Conservation (phyloP, 2,329 filamentous ascomycete species). For the Parascedosporium putredinis region DNA sequence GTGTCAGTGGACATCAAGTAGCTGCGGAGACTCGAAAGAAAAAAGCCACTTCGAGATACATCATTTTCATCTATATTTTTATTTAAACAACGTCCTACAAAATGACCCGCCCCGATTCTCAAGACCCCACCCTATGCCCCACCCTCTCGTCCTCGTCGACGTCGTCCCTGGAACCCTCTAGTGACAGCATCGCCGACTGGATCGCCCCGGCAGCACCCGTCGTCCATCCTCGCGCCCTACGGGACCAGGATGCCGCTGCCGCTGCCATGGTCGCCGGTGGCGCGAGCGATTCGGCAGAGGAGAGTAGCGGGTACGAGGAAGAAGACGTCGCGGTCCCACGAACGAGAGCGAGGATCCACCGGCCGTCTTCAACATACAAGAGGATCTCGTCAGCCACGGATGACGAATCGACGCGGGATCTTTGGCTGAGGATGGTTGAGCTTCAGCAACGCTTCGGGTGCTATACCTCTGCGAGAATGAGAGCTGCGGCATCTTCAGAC, state of each 20-base stretch:
- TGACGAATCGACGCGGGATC: constrained; percentile 14
- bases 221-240: not conserved
- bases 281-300: not conserved
- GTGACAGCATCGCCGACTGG: not conserved
- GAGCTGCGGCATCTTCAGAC: constrained; percentile 32
- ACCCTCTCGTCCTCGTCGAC: not conserved
- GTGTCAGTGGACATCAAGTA: too few species aligned
- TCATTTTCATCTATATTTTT: too few species aligned
- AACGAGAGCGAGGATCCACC: not conserved
- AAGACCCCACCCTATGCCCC: not conserved
- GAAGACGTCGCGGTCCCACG: not conserved
- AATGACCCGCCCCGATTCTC: not conserved
- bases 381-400: constrained; percentile 5
- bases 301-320: not conserved
- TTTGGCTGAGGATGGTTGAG: constrained; percentile 39
- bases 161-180: not conserved
- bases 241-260: not conserved
- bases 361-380: not conserved
- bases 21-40: too few species aligned
- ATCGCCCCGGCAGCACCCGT: not conserved
- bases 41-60: too few species aligned
- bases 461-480: constrained; percentile 38
- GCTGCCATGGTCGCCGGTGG: too few species aligned
- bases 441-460: constrained; percentile 36
- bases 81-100: too few species aligned